A percentile compares a stretch with the other conserved stretches of the same genome.
Evolutionary conservation across 2,329 filamentous ascomycete genomes (phyloP).

Genomic region (Emergomyces pasteurianus): DNA sequence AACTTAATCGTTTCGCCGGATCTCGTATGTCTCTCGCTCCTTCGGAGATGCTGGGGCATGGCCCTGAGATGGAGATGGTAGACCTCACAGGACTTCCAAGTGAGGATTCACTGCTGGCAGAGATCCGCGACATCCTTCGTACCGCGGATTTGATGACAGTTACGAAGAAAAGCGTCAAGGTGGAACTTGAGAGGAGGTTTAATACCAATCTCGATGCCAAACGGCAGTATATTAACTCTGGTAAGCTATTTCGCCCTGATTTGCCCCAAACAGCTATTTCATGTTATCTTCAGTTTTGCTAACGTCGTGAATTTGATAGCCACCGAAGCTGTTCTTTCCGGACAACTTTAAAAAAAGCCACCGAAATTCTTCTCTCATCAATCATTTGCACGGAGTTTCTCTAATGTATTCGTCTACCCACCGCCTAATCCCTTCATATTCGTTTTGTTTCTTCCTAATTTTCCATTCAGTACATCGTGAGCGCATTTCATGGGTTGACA

Average conservation of each 20-base stretch:
- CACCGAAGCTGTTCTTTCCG: constrained; percentile 67
- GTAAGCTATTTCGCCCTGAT: constrained; percentile 42
- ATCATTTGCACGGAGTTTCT: not conserved
- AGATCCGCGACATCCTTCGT: constrained; percentile 86
- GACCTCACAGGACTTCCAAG: constrained; percentile 66
- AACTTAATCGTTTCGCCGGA: constrained; percentile 40
- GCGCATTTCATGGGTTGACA: not conserved
- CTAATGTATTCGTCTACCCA: not conserved
- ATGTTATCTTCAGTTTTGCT: constrained; percentile 8
- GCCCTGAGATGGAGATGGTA: constrained; percentile 58
- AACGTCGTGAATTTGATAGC: constrained; percentile 35
- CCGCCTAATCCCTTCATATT: not conserved
- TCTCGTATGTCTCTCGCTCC: constrained; percentile 72
- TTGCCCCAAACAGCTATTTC: not conserved
- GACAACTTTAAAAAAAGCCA: constrained; percentile 46
- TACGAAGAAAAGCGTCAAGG: constrained; percentile 96
- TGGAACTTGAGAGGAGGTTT: constrained; percentile 83
- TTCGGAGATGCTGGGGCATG: constrained; percentile 45
- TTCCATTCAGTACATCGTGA: not conserved
- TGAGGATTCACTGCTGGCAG: constrained; percentile 79
- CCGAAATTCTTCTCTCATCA: not conserved
- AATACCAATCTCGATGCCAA: constrained; percentile 74
- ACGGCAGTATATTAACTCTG: constrained; percentile 86
- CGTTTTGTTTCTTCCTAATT: not conserved
- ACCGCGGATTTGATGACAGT: constrained; percentile 94